Evolutionary conservation across 139 green algal genomes (phyloP), one percentile per base, ranked within the genome.

Genomic region (Chlorella sp.): DNA sequence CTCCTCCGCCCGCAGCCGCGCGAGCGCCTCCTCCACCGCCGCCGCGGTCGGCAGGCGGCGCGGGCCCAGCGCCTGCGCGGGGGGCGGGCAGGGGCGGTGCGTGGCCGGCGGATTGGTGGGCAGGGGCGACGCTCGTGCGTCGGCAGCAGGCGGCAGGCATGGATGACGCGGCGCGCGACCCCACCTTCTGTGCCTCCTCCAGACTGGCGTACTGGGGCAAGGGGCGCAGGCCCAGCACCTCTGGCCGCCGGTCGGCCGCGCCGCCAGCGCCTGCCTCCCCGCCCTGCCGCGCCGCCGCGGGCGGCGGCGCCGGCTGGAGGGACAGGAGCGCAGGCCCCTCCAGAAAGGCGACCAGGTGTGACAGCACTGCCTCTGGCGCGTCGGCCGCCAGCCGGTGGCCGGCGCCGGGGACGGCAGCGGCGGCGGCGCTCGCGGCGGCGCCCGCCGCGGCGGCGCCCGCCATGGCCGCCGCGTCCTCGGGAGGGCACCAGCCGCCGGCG

Each of bases 121-220:
- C 1, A 53, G 62, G 38, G 38, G 53, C 19, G 19, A 8, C 12
- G 59, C 59, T 42, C 15, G 59, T 42, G 59, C 59, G 7, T 41
- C 31, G 15, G 21, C 61, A 72, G 41, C 42, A 58, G 36, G 36
- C 15, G 31, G 15, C 38, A 65, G 25, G 27, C 58, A 29, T 38
- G 17, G 17, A 65, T 38, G 27, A 65, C 25, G 58, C 58, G 58
- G 27, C 7, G n/a, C 6, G 14, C 8, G 2, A 3, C 36, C 56
- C 8, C 73, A 79, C 73, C 73, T 82, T 85, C 33, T 74, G 23
- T 11, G 83, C 84, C 71, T 89, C 83, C 46, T 88, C 83, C 45
- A 89, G 41, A 17, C 42, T 80, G 11, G 62, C 51, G 61, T 80
- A 89, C 64, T 88, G 61, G 9, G 84, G 84, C 17, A 89, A 73